Evolutionary conservation across 345 rosid genomes (phyloP).

Genomic region (Brassica rapa): DNA sequence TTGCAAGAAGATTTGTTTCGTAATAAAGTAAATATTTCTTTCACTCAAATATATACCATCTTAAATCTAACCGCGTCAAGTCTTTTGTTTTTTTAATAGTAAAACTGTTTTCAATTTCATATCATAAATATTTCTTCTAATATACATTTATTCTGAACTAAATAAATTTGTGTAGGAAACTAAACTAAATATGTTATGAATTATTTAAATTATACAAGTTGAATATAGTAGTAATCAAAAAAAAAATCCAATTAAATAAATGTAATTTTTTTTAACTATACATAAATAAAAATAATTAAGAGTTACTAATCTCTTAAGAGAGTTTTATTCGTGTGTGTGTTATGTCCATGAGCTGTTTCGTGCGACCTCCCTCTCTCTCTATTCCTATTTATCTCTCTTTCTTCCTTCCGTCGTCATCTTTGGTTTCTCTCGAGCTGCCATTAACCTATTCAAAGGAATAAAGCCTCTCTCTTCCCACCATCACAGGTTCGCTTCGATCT

Average conservation of each 20-base stretch:
- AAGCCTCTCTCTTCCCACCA: slow-evolving; percentile 38
- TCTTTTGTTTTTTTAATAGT: background rate
- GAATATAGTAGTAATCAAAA: background rate
- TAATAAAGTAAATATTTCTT: background rate
- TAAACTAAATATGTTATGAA: background rate
- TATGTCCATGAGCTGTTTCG: slow-evolving; percentile 43
- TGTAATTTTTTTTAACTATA: background rate
- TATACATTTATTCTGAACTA: background rate
- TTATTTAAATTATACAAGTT: too few species aligned
- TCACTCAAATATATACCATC: background rate
- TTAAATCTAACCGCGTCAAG: background rate
- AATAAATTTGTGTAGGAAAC: background rate
- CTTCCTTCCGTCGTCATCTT: slow-evolving; percentile 40
- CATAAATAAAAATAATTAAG: slow-evolving; percentile 10
- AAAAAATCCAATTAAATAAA: background rate
- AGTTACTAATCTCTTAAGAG: background rate
- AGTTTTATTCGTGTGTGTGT: slow-evolving; percentile 25
- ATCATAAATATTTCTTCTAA: background rate
- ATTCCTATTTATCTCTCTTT: background rate
- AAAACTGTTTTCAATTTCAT: background rate
- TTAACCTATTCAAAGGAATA: slow-evolving; percentile 22
- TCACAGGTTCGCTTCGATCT: slow-evolving; percentile 63
- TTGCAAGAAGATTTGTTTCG: background rate
- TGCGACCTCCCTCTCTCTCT: slow-evolving; percentile 40
- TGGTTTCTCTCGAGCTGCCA: slow-evolving; percentile 42